These are phyloP conservation scores for Neonectria ditissima DNA, from an alignment of 2,329 filamentous ascomycete species.

Conservation along the genomic window DNA sequence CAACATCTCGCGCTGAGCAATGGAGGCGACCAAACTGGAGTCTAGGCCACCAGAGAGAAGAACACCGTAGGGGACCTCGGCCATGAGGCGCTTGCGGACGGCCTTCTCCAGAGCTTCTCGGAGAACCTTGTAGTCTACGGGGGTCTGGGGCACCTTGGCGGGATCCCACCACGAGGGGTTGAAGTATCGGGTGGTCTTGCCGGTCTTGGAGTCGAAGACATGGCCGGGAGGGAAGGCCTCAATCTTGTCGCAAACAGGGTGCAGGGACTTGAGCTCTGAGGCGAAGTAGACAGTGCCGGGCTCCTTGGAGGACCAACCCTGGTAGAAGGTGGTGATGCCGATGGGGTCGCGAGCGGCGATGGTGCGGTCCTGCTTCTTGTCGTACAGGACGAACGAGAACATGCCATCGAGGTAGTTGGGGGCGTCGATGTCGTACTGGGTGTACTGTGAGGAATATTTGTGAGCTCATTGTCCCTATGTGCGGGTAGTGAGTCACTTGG, in stretches of 20 bases:
- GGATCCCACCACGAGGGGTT: conserved; percentile 94
- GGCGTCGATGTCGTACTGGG: conserved; percentile 90
- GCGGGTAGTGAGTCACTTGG: conserved; percentile 8
- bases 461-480: conserved; percentile 29
- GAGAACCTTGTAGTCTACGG: conserved; percentile 85
- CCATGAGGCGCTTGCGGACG: conserved; percentile 97
- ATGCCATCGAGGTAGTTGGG: conserved; percentile 97
- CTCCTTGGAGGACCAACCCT: conserved; percentile 87
- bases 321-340: conserved; percentile 96
- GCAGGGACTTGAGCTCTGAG: conserved; percentile 93
- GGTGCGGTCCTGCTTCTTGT: conserved; percentile 92
- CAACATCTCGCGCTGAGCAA: conserved; percentile 92
- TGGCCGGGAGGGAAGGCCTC: conserved; percentile 95
- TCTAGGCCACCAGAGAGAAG: conserved; percentile 94
- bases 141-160: conserved; percentile 78
- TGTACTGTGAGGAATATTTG: conserved; percentile 71
- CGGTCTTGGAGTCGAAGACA: conserved; percentile 93
- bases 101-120: conserved; percentile 87
- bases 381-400: conserved; percentile 99
- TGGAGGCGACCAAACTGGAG: conserved; percentile 93
- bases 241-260: conserved; percentile 95
- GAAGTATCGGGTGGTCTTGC: conserved; percentile 87
- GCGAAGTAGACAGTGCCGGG: conserved; percentile 93
- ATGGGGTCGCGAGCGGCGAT: conserved; percentile 97
- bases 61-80: conserved; percentile 97